A percentile compares a stretch with the other conserved stretches of the same genome.
Evolutionary conservation across 768 basidiomycete species (phyloP).

Genomic region (Tephrocybe sp.): DNA sequence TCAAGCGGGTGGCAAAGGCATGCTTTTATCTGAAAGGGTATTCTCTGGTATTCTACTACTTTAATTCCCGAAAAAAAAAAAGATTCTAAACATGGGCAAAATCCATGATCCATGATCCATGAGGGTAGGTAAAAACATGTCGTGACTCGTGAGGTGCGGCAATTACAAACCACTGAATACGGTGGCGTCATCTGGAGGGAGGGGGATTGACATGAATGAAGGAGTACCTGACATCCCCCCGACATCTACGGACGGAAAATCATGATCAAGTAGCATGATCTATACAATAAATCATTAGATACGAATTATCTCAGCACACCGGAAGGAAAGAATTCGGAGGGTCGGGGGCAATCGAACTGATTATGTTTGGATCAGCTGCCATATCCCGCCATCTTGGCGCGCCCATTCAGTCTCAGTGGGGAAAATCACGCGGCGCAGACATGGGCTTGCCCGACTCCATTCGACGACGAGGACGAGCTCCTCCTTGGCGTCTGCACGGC

Average conservation of each 20-base stretch:
- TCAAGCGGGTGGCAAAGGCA: too few species aligned
- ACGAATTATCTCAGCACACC: neutral
- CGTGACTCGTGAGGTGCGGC: too few species aligned
- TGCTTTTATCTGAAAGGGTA: too few species aligned
- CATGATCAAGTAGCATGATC: neutral
- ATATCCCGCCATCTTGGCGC: constrained; percentile 30
- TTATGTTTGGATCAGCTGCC: constrained; percentile 26
- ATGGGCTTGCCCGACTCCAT: constrained; percentile 56
- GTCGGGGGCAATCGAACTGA: neutral
- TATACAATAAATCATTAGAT: neutral
- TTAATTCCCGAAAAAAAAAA: too few species aligned
- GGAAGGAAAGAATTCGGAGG: constrained; percentile 4
- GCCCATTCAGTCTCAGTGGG: constrained; percentile 57
- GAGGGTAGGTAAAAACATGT: too few species aligned
- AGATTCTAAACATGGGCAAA: too few species aligned
- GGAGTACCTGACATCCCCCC: neutral
- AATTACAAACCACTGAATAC: too few species aligned
- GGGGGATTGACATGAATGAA: too few species aligned
- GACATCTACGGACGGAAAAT: neutral
- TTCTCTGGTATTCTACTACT: too few species aligned
- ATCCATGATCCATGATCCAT: too few species aligned
- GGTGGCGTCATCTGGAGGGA: too few species aligned
- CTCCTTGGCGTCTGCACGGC: constrained; percentile 42
- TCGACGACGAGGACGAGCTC: constrained; percentile 52
- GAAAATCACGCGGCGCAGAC: constrained; percentile 53